These are phyloP conservation scores for Breynia disticha DNA, from an alignment of 441 rosid genomes.

Conservation along the genomic window DNA sequence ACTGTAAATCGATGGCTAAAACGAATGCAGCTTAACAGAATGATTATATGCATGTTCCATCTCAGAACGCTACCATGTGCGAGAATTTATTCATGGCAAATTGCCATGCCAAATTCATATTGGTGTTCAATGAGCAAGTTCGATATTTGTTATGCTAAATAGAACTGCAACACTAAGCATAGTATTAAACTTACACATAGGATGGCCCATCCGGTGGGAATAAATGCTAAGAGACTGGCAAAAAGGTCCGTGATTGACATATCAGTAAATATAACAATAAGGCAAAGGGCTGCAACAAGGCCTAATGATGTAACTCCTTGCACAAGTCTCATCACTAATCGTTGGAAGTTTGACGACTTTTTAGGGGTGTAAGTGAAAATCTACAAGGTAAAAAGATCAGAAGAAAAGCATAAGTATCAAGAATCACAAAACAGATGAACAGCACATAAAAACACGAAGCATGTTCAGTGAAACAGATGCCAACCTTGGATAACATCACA, in stretches of 20 bases:
- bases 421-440: slow-evolving; percentile 1
- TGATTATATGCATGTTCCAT: too few relatives aligned
- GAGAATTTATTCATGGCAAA: too few relatives aligned
- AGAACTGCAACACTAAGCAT: not conserved
- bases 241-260: slow-evolving; percentile 70
- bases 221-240: slow-evolving; percentile 72
- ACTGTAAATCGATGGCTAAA: too few relatives aligned
- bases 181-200: slow-evolving; percentile 43
- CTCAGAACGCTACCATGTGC: too few relatives aligned
- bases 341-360: slow-evolving; percentile 51
- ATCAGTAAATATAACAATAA: slow-evolving; percentile 44
- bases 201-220: slow-evolving; percentile 86
- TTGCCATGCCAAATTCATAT: too few relatives aligned
- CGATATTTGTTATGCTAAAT: not conserved
- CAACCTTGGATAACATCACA: slow-evolving; percentile 72
- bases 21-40: too few relatives aligned
- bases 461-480: slow-evolving; percentile 2
- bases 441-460: slow-evolving; percentile 1
- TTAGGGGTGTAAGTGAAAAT: slow-evolving; percentile 69
- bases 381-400: slow-evolving; percentile 28
- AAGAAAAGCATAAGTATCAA: slow-evolving; percentile 7
- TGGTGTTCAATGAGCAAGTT: too few relatives aligned
- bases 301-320: slow-evolving; percentile 71
- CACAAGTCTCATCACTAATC: slow-evolving; percentile 49
- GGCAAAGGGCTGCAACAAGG: slow-evolving; percentile 49